Base-by-base conservation (phyloP, 345 rosid species). In the Salix dunnii region DNA sequence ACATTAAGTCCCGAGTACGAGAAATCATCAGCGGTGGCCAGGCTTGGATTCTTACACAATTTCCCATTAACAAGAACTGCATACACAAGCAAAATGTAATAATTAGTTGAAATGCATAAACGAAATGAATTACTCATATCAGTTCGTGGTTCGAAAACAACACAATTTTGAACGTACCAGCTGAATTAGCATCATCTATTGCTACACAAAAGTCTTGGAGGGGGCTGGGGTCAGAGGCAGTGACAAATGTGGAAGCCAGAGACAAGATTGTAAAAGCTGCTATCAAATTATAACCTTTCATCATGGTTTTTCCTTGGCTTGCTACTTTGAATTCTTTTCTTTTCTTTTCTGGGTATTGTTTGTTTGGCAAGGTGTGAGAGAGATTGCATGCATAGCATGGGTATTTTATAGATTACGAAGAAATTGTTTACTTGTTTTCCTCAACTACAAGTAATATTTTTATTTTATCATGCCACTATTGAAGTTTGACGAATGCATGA, bases 151-250 rank as follows among this genome's bases (percentile, higher is more conserved):
- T 2, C 25, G 4, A 8, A 55, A 55, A 55, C 1, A 55, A n/a
- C 11, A 55, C 11, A 42, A 9, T 21, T 8, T 55, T n/a, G 10
- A n/a, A 17, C 1, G 16, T 76, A 76, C 79, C 60, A 58, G 74
- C 69, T 12, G 35, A 1, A 0, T 64, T 18, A 17, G 70, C 12
- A 13, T 63, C 43, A 64, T 63, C n/a, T 20, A 65, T 48, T 16
- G 62, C 77, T 2, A 65, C 77, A 4, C 77, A 74, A 17, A 66
- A 64, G 60, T 74, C 77, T 64, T 74, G 71, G 16, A 74, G 71
- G 21, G 77, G 77, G 30, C 77, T 65, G 46, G 77, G 70, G 30
- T 74, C 77, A 33, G 7, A 61, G 35, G 71, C 77, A 31, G 64
- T 65, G 30, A 30, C 68, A 28, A 61, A 33, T 8, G 36, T 61